Base-by-base conservation (phyloP, 257 asterid species). In the Scutellaria minor region DNA sequence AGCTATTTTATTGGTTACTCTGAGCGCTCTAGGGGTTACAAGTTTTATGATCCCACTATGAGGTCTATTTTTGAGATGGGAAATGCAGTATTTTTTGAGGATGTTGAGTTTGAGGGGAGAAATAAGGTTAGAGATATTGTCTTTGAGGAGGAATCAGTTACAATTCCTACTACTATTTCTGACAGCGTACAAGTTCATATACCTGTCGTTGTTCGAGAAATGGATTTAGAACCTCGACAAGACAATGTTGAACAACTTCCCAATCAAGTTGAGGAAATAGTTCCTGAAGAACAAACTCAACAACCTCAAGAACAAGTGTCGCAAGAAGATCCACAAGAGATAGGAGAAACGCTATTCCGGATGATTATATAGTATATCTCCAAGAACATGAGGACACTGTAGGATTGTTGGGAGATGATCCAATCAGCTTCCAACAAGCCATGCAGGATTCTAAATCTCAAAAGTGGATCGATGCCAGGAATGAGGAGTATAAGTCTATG, bases 41-140 rank as follows among this genome's bases (percentile, higher is more conserved):
- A 47, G 27, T 24, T 24, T 24, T 24, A 24, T 2, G 27, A 57
- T 75, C 61, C 68, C 15, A 27, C 47, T 2, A 13, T 31, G 7
- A 75, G 41, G 35, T 13, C 56, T 3, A 10, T 48, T 18, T 35
- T 73, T 48, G 53, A 73, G n/a, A 6, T 31, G 11, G 24, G 27
- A 31, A 73, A 47, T 61, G 71, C 53, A 3, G 9, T 1, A 11
- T 63, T 62, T 15, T 9, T 63, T 73, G 55, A 73, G 77, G 53
- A 60, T 48, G 59, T 45, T 61, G 4, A 10, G 61, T 20, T 59
- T 10, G 18, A 62, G 27, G 27, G 27, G 27, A 24, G 27, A 24
- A 24, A 24, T 24, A 24, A 24, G 27, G 27, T 24, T 24, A 24
- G 27, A 24, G 27, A 24, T 1, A 24, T 24, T 24, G 2, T 24